These are phyloP conservation scores for Exserohilum turcica DNA, from an alignment of 2,329 filamentous ascomycete species.

Conservation along the genomic window DNA sequence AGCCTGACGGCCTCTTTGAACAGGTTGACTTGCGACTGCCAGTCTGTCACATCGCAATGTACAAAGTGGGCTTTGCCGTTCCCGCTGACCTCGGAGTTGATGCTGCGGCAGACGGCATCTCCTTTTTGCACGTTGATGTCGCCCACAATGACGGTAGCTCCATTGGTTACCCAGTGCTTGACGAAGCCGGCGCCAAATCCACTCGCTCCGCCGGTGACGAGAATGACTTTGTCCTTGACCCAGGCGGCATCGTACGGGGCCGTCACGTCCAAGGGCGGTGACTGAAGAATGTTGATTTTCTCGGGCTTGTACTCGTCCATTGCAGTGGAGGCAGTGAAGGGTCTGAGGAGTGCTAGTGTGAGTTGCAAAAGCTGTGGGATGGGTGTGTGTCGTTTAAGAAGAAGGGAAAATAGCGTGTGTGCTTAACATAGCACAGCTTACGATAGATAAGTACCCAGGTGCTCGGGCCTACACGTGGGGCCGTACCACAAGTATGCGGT, in stretches of 20 bases:
- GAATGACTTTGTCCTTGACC: slow-evolving; percentile 46
- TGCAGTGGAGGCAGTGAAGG: not conserved
- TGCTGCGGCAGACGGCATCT: slow-evolving; percentile 59
- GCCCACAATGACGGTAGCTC: slow-evolving; percentile 65
- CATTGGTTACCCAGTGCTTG: slow-evolving; percentile 43
- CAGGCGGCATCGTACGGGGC: slow-evolving; percentile 44
- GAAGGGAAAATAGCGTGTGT: not conserved
- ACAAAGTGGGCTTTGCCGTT: slow-evolving; percentile 60
- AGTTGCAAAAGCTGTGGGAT: not conserved
- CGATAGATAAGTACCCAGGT: too few relatives aligned
- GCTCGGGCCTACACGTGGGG: too few relatives aligned
- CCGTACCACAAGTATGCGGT: too few relatives aligned
- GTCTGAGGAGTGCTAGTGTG: not conserved
- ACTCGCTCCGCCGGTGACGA: slow-evolving; percentile 49
- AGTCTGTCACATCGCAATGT: slow-evolving; percentile 68
- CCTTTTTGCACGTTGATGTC: slow-evolving; percentile 64
- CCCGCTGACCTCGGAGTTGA: slow-evolving; percentile 51
- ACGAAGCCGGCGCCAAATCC: slow-evolving; percentile 50
- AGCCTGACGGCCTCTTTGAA: slow-evolving; percentile 64
- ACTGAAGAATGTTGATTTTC: slow-evolving; percentile 38
- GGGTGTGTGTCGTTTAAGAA: not conserved
- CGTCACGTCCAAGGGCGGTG: slow-evolving; percentile 46
- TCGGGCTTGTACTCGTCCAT: slow-evolving; percentile 35
- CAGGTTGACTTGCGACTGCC: slow-evolving; percentile 66
- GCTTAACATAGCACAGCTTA: not conserved